These are phyloP conservation scores for Orbilia quercus DNA, from an alignment of 2,329 filamentous ascomycete genomes.

Conservation along the genomic window DNA sequence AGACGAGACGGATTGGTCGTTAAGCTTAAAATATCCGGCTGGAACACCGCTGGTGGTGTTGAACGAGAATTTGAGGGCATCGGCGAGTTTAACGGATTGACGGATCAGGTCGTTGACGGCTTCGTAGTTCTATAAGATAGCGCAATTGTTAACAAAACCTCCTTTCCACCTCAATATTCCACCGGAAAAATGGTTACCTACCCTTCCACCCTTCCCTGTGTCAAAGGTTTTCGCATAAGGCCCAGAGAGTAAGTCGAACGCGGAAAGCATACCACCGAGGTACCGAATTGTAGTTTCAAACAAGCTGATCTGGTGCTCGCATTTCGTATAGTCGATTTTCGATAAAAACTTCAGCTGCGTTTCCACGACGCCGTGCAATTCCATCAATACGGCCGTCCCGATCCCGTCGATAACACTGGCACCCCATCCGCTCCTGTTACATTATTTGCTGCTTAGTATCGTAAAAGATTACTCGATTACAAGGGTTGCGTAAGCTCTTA, in stretches of 20 bases:
- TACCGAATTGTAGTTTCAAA: slow-evolving; percentile 95
- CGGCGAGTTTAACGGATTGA: slow-evolving; percentile 76
- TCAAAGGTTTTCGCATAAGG: slow-evolving; percentile 69
- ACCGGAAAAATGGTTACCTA: too few relatives aligned
- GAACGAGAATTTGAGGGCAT: slow-evolving; percentile 81
- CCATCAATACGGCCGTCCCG: slow-evolving; percentile 82
- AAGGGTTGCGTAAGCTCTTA: slow-evolving; percentile 61
- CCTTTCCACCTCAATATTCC: too few relatives aligned
- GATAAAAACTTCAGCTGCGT: slow-evolving; percentile 78
- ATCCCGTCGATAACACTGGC: slow-evolving; percentile 84
- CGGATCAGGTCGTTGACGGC: slow-evolving; percentile 70
- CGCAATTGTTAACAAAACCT: slow-evolving; percentile 22
- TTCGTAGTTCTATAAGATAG: slow-evolving; percentile 62
- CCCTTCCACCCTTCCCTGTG: slow-evolving; percentile 60
- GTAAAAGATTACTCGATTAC: not conserved
- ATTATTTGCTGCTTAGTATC: not conserved
- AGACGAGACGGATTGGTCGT: slow-evolving; percentile 64
- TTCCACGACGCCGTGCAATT: slow-evolving; percentile 73
- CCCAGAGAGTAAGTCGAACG: slow-evolving; percentile 74
- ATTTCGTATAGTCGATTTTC: slow-evolving; percentile 74
- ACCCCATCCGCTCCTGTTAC: slow-evolving; percentile 80
- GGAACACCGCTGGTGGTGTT: slow-evolving; percentile 80
- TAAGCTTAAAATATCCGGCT: slow-evolving; percentile 74
- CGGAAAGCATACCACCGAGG: slow-evolving; percentile 81
- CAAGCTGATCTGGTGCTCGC: slow-evolving; percentile 73